Percentiles rank a stretch among this genome's conserved stretches.
These are phyloP conservation scores for Coemansia sp. DNA, from an alignment of 192 early-diverging fungal genomes.

Conservation along the genomic window DNA sequence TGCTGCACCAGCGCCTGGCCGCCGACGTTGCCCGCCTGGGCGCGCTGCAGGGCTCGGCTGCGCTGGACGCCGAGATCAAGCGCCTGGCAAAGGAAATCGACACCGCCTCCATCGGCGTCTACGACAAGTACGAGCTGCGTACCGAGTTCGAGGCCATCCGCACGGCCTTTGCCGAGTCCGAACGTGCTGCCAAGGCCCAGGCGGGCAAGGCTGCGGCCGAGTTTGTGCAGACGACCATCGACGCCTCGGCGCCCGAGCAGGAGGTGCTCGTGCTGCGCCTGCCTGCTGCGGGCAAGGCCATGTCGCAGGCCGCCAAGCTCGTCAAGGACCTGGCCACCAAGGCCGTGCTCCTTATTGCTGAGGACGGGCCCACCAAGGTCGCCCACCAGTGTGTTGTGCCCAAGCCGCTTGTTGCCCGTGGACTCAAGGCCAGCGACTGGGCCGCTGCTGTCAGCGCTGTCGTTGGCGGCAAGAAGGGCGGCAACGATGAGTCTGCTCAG, in stretches of 20 bases:
- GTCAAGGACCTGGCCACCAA: conserved; percentile 83
- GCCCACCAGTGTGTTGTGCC: conserved; percentile 82
- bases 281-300: conserved; percentile 82
- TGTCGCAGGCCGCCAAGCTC: conserved; percentile 74
- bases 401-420: conserved; percentile 72
- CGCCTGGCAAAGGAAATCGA: conserved; percentile 79
- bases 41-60: conserved; percentile 56
- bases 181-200: conserved; percentile 86
- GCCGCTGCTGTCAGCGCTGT: conserved; percentile 78
- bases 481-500: conserved; percentile 92
- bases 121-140: conserved; percentile 76
- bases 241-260: conserved; percentile 60
- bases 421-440: conserved; percentile 93
- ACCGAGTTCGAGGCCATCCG: conserved; percentile 73
- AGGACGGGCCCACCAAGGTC: conserved; percentile 74
- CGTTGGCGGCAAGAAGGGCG: conserved; percentile 92
- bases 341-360: conserved; percentile 83
- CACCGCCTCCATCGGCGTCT: conserved; percentile 74
- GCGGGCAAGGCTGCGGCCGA: conserved; percentile 85
- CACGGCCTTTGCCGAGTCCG: conserved; percentile 84
- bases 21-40: conserved; percentile 65
- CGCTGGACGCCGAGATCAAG: conserved; percentile 82
- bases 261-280: conserved; percentile 59
- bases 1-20: conserved; percentile 72
- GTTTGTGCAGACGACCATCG: conserved; percentile 73